These are phyloP conservation scores for Nephelium lappaceum DNA, from an alignment of 345 rosid species.

Conservation along the genomic window DNA sequence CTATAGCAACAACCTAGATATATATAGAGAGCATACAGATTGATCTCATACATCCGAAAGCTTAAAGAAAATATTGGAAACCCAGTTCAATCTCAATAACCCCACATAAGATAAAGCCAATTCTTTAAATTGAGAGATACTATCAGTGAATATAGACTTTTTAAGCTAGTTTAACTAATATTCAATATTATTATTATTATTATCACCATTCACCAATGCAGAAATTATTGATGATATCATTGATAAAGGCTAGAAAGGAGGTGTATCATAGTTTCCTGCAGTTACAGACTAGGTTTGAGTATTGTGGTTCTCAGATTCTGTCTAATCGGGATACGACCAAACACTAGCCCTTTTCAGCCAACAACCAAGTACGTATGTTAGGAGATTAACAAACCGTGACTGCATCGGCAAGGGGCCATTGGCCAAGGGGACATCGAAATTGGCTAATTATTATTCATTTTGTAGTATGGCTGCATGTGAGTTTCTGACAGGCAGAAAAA, in stretches of 20 bases:
- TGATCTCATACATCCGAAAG: slow-evolving; percentile 8
- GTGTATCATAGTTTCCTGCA: not conserved
- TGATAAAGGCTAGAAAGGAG: not conserved
- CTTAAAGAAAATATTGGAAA: slow-evolving; percentile 1
- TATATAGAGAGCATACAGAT: slow-evolving; percentile 13
- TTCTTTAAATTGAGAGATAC: too few species aligned
- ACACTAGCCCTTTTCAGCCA: not conserved
- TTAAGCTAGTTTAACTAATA: too few species aligned
- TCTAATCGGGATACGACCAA: slow-evolving; percentile 14
- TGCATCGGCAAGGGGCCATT: too few species aligned
- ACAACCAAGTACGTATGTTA: not conserved
- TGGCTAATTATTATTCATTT: too few species aligned
- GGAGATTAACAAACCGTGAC: not conserved
- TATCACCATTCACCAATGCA: too few species aligned
- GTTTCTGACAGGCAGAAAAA: not conserved
- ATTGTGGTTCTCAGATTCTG: not conserved
- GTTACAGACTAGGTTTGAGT: not conserved
- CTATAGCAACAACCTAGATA: not conserved
- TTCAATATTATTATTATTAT: too few species aligned
- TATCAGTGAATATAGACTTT: too few species aligned
- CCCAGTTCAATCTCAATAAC: not conserved
- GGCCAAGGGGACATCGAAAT: too few species aligned
- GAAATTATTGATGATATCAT: not conserved
- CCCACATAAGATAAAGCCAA: not conserved
- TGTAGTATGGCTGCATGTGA: too few species aligned